phyloP scores from a whole-genome alignment of 352 stramenopile species.

The Pythium phragmitis region DNA sequence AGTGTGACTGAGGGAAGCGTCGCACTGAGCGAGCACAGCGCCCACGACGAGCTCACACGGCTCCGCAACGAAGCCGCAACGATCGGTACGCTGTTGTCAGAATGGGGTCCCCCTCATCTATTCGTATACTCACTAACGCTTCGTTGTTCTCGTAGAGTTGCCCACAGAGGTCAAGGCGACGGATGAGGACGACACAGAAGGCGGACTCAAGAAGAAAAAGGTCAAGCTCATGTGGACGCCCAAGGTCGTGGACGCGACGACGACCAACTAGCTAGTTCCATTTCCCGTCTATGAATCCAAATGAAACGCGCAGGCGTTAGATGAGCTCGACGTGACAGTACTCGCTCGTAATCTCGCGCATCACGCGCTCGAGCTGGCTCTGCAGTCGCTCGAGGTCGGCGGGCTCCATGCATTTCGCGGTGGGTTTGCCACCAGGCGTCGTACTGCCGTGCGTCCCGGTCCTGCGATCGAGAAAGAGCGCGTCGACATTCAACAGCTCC shows the following conservation, averaged over 20 bases:
- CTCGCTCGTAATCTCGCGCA: conserved; percentile 48
- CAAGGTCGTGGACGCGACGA: conserved; percentile 25
- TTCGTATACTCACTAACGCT: background rate
- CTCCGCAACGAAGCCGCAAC: conserved; percentile 46
- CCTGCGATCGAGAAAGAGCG: conserved; percentile 39
- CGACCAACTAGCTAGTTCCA: conserved; percentile 12
- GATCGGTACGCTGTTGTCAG: conserved; percentile 43
- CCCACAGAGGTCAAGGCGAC: conserved; percentile 41
- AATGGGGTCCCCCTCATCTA: background rate
- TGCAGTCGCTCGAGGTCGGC: conserved; percentile 42
- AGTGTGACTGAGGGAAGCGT: conserved; percentile 29
- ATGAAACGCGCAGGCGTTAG: conserved; percentile 15
- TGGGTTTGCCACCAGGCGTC: background rate
- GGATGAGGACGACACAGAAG: conserved; percentile 64
- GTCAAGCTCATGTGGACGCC: conserved; percentile 49
- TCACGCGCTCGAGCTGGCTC: conserved; percentile 45
- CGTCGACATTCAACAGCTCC: conserved; percentile 47
- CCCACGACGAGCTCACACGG: conserved; percentile 33
- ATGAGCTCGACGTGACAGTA: conserved; percentile 46
- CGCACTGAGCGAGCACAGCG: conserved; percentile 22
- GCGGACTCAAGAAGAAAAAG: conserved; percentile 83
- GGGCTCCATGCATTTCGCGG: conserved; percentile 8
- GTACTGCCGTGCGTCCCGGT: too few relatives aligned
- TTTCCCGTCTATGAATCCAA: background rate
- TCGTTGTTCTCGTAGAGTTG: conserved; percentile 35